Percentiles rank a stretch among this genome's conserved stretches.
Evolutionary conservation across 2,329 filamentous ascomycete genomes (phyloP).

Genomic region (Pseudogymnoascus sp.): DNA sequence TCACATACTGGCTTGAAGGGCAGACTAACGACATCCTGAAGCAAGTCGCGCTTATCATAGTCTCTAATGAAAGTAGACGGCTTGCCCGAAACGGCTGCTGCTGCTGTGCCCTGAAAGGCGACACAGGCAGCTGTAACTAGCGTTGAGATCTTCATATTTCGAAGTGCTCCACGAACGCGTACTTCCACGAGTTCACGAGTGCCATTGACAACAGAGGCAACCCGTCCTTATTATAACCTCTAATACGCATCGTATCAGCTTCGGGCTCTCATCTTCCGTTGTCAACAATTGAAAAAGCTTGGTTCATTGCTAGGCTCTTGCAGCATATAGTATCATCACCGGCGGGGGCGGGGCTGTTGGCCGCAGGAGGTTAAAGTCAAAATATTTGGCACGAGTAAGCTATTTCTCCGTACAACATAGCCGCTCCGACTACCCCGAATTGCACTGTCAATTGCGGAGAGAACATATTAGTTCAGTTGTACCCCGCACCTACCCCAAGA

Average conservation of each 20-base stretch:
- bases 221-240: background rate
- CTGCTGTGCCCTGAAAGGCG: slow-evolving; percentile 1
- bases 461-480: background rate
- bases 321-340: background rate
- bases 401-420: slow-evolving; percentile 6
- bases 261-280: slow-evolving; percentile 1
- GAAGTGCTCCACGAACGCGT: slow-evolving; percentile 2
- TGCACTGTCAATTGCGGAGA: background rate
- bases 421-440: background rate
- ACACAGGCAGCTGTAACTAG: slow-evolving; percentile 10
- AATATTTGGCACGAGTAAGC: slow-evolving; percentile 8
- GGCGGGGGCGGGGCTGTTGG: slow-evolving; percentile 2
- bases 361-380: background rate
- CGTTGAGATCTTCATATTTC: slow-evolving; percentile 4
- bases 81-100: slow-evolving; percentile 3
- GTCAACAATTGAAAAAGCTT: slow-evolving; percentile 4
- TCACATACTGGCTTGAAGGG: background rate
- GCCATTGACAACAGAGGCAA: background rate
- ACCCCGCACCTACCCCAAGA: slow-evolving; percentile 7
- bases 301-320: background rate
- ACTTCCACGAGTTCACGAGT: background rate
- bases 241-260: background rate
- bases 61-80: slow-evolving; percentile 31
- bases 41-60: slow-evolving; percentile 40
- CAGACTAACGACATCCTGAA: slow-evolving; percentile 46